Evolutionary conservation across 176 grass and related monocot species (phyloP), one percentile per base, ranked within the genome.

Genomic region (Thalia dealbata): DNA sequence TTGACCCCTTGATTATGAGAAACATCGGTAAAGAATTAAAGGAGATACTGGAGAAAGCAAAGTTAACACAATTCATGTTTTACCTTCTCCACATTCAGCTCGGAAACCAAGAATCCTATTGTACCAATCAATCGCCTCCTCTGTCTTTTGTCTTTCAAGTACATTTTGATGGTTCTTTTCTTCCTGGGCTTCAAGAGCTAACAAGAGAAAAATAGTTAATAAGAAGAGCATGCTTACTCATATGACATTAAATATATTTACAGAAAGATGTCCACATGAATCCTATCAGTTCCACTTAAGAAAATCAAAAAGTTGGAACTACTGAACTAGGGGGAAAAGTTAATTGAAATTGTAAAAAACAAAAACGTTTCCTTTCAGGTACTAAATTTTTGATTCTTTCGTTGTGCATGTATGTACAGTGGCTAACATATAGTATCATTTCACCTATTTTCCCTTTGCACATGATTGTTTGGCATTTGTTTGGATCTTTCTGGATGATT

Each of bases 1-100:
- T 67, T 90, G 66, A 92, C 84, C 3, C 89, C 93, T 92, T 76
- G 18, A 18, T 46, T 70, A 70, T 29, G 75, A 43, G 35, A 25
- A 81, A 73, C 64, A 73, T 45, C 72, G 15, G 50, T 71, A 28
- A 50, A 19, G 7, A 10, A 29, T 10, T 18, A 8, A 27, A 13
- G 14, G 9, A 32, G 26, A n/a, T 24, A 70, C 18, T 19, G 16
- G 48, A 22, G 11, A 8, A 30, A 26, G 48, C n/a, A 44, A 75
- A 48, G 35, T 62, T 22, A 56, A 43, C 13, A 63, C 41, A 16
- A 3, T 59, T 62, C 25, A 68, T 67, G 38, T 75, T 79, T 81
- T 92, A 97, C 93, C 93, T 84, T 92, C 76, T 78, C 87, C 89
- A 59, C 84, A 82, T 74, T 92, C 73, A 73, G 84, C 71, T 84